phyloP scores from a whole-genome alignment of 73 alveolate genomes.

The Paramecium tetraurelia region DNA sequence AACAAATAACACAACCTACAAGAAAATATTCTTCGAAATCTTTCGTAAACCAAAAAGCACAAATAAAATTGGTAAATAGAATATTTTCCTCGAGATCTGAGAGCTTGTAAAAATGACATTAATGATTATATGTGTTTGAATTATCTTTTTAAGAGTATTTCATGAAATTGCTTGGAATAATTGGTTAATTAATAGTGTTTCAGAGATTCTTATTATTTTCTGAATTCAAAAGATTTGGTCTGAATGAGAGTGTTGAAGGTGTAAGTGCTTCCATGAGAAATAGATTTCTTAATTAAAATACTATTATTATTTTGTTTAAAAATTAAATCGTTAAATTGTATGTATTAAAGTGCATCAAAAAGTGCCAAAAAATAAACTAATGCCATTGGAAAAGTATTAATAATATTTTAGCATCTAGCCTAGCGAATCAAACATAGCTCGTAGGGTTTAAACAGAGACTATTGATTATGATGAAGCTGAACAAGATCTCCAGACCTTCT shows the following conservation, averaged over 20 bases:
- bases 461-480: background rate
- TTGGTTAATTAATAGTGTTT: background rate
- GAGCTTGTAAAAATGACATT: background rate
- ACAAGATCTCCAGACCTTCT: background rate
- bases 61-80: slow-evolving; percentile 7
- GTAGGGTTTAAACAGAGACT: background rate
- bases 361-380: background rate
- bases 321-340: background rate
- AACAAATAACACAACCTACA: background rate
- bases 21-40: slow-evolving; percentile 19
- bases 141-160: background rate
- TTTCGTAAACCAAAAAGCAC: background rate
- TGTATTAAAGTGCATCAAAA: background rate
- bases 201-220: background rate
- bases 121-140: background rate
- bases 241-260: background rate
- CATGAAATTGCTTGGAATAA: background rate
- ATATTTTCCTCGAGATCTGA: slow-evolving; percentile 48
- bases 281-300: background rate
- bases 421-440: background rate
- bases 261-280: background rate
- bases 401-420: background rate
- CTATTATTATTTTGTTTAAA: background rate
- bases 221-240: background rate
- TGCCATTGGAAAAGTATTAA: background rate